Evolutionary conservation across 1,284 basidiomycete genomes (phyloP), one percentile per base, ranked within the genome.

Genomic region (Pholiota adiposa): DNA sequence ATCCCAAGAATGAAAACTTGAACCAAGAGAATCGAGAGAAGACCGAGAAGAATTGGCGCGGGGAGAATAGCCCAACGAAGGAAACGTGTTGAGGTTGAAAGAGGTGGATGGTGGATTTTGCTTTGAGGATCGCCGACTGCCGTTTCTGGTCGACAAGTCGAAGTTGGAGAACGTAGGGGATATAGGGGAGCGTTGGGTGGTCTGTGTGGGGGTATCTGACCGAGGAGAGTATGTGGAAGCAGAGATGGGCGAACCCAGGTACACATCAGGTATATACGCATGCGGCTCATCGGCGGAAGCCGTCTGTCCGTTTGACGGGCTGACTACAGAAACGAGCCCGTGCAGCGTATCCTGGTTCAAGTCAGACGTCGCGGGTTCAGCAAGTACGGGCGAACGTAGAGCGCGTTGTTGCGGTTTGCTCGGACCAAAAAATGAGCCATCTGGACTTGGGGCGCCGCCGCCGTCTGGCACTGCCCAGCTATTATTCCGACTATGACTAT

Each of bases 1-100:
- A 29, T 91, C 88, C 82, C 83, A 87, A 3, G 91, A 91, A 70
- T 93, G 91, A 72, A 90, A 93, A 72, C 91, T 93, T 2, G 92
- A 93, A 11, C 91, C 90, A 33, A 79, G 82, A 12, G 90, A 92
- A 61, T 87, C 89, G 23, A 93, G 74, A 5, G 92, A 93, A 9
- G 89, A 89, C 27, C 86, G 82, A 29, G 92, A 93, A 11, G 89
- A 89, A 64, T 87, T 92, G 21, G 80, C 82, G 25, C 89, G 75
- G 3, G 89, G 86, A 38, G 86, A 86, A 56, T 92, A 82, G 16
- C 87, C 76, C 49, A 88, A 77, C 0, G 83, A 80, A 58, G 86
- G 81, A 18, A 83, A 80, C 14, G 81, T 72, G 34, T 76, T 79
- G 18, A 85, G 76, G 56, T 81, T 78, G 73, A 86, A 80, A 53